phyloP scores from a whole-genome alignment of 176 grass and related monocot species.

The Hordeum vulgare region MorexV3_pseudomolecules_assembly NC_058521.1:572178688-572179187 shows the following conservation, averaged over 20 bases:
- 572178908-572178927: neutral
- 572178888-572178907: neutral
- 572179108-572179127: constrained; percentile 19
- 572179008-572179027: neutral
- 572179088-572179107: constrained; percentile 29
- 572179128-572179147: constrained; percentile 19
- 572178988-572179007: neutral
- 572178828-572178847: neutral
- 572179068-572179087: too few relatives aligned
- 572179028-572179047: neutral
- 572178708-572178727: neutral
- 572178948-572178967: too few relatives aligned
- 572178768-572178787: too few relatives aligned
- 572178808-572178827: too few relatives aligned
- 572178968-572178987: neutral
- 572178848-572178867: neutral
- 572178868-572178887: neutral
- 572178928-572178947: neutral
- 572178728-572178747: neutral
- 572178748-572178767: neutral
- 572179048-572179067: neutral
- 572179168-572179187: too few relatives aligned
- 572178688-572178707: neutral
- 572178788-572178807: too few relatives aligned
- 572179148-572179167: neutral